A percentile compares a stretch with the other conserved stretches of the same genome.
phyloP scores from a whole-genome alignment of 352 stramenopile species.

The Phytophthora tubulina region DNA sequence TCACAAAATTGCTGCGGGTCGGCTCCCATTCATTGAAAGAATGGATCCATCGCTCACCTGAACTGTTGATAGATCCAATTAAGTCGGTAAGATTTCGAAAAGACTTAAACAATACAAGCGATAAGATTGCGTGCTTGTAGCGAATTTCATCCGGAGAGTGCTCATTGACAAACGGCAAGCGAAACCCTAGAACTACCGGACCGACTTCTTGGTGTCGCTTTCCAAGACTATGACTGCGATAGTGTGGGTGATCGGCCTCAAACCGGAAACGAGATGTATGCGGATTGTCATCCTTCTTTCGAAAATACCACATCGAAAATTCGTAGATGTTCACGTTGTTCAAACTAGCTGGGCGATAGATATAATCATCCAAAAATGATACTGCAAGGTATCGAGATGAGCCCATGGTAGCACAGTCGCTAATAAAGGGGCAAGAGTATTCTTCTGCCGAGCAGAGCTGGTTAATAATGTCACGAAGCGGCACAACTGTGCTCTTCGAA shows the following conservation, averaged over 20 bases:
- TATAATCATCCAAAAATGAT: constrained; percentile 15
- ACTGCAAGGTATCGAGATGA: constrained; percentile 1
- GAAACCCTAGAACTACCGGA: not conserved
- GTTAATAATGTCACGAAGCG: not conserved
- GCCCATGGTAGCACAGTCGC: not conserved
- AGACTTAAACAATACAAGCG: constrained; percentile 6
- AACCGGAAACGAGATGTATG: not conserved
- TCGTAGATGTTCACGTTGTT: constrained; percentile 2
- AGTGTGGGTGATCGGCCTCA: not conserved
- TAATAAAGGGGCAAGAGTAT: not conserved
- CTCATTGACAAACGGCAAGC: not conserved
- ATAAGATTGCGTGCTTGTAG: not conserved
- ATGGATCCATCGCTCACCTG: not conserved
- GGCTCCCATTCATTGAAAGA: not conserved
- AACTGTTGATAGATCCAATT: not conserved
- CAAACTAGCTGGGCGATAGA: not conserved
- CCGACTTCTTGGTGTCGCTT: not conserved
- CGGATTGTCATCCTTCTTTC: not conserved
- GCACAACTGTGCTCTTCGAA: not conserved
- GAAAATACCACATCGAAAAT: constrained; percentile 7
- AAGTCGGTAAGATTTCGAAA: constrained; percentile 8
- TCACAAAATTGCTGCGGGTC: constrained; percentile 7
- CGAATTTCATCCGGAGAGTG: not conserved
- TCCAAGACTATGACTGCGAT: not conserved
- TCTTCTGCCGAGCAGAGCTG: not conserved